Percentiles rank a stretch among this genome's conserved stretches.
phyloP scores from a whole-genome alignment of 306 rosid genomes.

The Arachis stenosperma region DNA sequence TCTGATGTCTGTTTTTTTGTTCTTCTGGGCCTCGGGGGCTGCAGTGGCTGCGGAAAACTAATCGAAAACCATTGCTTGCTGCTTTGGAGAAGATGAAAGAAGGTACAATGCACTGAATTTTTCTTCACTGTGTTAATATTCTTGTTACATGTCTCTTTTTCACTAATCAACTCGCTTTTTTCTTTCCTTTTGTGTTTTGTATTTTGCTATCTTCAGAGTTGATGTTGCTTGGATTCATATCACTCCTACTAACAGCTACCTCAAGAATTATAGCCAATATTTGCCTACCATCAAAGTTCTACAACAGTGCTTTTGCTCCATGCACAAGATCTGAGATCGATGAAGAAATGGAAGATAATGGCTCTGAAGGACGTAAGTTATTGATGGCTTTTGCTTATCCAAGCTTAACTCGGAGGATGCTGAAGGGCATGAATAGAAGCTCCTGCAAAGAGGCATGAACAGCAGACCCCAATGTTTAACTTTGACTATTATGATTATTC shows the following conservation, averaged over 20 bases:
- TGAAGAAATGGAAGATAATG: conserved; percentile 58
- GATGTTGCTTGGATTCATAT: conserved; percentile 98
- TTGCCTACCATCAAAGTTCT: conserved; percentile 90
- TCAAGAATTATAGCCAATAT: conserved; percentile 84
- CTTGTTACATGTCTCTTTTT: conserved; percentile 10
- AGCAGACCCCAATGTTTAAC: conserved; percentile 29
- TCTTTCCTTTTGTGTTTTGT: conserved; percentile 3
- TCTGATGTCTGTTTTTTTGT: conserved; percentile 24
- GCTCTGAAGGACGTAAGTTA: conserved; percentile 62
- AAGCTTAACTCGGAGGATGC: conserved; percentile 59
- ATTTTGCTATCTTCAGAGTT: conserved; percentile 68
- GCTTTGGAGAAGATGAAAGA: conserved; percentile 99
- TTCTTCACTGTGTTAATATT: conserved; percentile 21
- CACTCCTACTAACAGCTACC: conserved; percentile 94
- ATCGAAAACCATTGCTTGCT: conserved; percentile 89
- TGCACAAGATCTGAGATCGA: conserved; percentile 75
- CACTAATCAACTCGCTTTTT: conserved; percentile 14
- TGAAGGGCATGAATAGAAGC: conserved; percentile 53
- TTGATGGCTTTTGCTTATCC: conserved; percentile 55
- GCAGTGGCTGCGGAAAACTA: conserved; percentile 89
- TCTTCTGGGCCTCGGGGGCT: conserved; percentile 16
- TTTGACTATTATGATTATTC: conserved; percentile 27
- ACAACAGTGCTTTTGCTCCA: conserved; percentile 75
- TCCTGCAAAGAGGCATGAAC: conserved; percentile 73
- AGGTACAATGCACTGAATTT: conserved; percentile 53